Base-by-base conservation (phyloP, 2,329 filamentous ascomycete genomes). In the Diaporthe longicolla region DNA sequence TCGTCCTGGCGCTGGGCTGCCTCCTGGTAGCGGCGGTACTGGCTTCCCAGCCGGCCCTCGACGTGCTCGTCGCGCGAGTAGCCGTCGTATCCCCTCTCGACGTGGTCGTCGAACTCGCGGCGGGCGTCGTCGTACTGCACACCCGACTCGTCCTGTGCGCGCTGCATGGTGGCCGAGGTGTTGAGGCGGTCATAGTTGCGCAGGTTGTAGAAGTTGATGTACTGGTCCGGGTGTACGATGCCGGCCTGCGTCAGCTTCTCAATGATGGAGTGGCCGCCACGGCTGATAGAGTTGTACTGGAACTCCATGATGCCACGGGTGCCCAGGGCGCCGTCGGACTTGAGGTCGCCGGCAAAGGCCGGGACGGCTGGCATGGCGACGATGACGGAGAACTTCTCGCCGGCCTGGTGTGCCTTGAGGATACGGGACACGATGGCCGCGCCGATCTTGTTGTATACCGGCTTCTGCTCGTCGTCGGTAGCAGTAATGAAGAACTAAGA, bases 251-350 rank as follows among this genome's bases (percentile, higher is more conserved):
- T 85, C 70, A 95, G 88, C 59, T 87, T 87, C 81, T 95, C 93
- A 80, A 95, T 92, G 80, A 97, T 97, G 74, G 91, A 93, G 81
- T 94, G 85, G 3, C 93, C 93, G 43, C 93, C 93, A 48, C 94
- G 90, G 82, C 91, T 93, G 83, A 97, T 97, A 69, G 90, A 93
- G 79, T 91, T 87, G 83, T 97, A 96, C 80, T 97, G 94, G 82
- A 93, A 96, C 81, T 97, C 94, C 93, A 97, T 95, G 79, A 97
- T 96, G 7, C 94, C 94, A 48, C 94, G 88, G 0, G 94, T 97
- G 29, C 93, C 93, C 1, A 96, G 86, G 11, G 93, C 91, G 29
- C 90, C 92, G 70, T 95, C 92, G 0, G 88, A 88, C 78, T 93
- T 90, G 65, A 97, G 86, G 78, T 97, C 94, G 6, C 94, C 94